Evolutionary conservation across 2,329 filamentous ascomycete genomes (phyloP), one percentile per base, ranked within the genome.

Genomic region (Colletotrichum australisinense): DNA sequence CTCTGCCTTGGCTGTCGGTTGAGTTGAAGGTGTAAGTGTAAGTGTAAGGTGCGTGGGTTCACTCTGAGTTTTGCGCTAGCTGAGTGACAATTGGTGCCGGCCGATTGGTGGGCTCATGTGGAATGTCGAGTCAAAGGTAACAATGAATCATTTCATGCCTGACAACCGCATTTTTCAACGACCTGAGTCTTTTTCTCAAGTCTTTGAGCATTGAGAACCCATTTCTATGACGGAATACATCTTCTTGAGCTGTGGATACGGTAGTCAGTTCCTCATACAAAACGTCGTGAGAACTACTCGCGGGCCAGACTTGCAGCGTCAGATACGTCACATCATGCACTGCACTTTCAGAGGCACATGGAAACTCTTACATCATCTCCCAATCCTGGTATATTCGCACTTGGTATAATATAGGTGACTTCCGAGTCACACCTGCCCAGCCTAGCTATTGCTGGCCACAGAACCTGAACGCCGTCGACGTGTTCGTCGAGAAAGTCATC

Each of bases 331-430:
- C 42, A 49, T 11, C 32, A 35, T 9, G 4, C 19, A 49, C 42
- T 35, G 42, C 19, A 49, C 42, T 11, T n/a, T 49, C 19, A n/a
- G 19, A 19, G 16, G 42, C 42, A n/a, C 42, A n/a, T 16, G 26
- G n/a, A 64, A 24, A 53, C 14, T 12, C n/a, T 22, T 4, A 8
- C 22, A 64, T 30, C 32, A 24, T 42, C 42, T 57, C n/a, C 19
- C 5, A 22, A 65, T 52, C 7, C 59, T 22, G 30, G n/a, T 69
- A 46, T 55, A 46, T 46, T 70, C 60, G 28, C 30, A 60, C 24
- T 42, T 69, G 67, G 67, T 73, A 73, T 73, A 73, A 46, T 30
- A 42, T 65, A 49, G 19, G 65, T 69, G 65, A 72, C 66, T 38
- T 24, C 46, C 58, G 12, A 58, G 67, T 69, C 69, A 69, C 57